These are phyloP conservation scores for Tanacetum coccineum DNA, from an alignment of 129 eudicot species.

Conservation along the genomic window DNA sequence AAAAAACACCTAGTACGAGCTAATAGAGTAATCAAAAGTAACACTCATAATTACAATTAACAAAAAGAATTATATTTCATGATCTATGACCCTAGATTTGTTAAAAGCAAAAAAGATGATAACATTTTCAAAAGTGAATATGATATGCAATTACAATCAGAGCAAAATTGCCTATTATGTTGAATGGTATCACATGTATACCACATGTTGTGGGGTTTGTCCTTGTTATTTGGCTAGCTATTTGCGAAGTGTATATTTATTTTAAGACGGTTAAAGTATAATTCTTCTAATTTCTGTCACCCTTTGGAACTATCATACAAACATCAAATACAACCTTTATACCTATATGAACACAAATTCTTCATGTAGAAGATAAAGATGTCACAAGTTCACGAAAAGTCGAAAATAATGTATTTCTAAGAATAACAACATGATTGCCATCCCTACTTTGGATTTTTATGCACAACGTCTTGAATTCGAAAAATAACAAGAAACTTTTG, in stretches of 20 bases:
- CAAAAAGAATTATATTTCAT: background rate
- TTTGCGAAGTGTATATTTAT: no score
- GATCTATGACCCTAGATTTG: background rate
- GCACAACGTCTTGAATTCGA: background rate
- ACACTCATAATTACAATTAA: background rate
- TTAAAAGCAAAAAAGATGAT: constrained; percentile 9
- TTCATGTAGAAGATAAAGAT: background rate
- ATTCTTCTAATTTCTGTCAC: background rate
- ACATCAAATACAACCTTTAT: constrained; percentile 15
- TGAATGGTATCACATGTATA: constrained; percentile 38
- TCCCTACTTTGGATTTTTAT: background rate
- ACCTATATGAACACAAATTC: constrained; percentile 1
- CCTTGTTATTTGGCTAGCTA: constrained; percentile 16
- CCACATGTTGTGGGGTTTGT: constrained; percentile 38
- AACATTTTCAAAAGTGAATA: constrained; percentile 8
- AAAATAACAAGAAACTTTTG: background rate
- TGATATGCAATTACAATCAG: constrained; percentile 12
- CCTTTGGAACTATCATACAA: constrained; percentile 20
- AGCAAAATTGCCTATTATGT: constrained; percentile 32
- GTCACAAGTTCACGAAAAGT: background rate
- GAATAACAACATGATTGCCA: background rate
- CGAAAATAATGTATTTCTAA: background rate
- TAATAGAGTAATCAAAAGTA: background rate
- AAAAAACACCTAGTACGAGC: background rate
- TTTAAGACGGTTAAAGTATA: background rate